Evolutionary conservation across 805 yeast species (phyloP).

Genomic region (Pichia gijzeniarum): DNA sequence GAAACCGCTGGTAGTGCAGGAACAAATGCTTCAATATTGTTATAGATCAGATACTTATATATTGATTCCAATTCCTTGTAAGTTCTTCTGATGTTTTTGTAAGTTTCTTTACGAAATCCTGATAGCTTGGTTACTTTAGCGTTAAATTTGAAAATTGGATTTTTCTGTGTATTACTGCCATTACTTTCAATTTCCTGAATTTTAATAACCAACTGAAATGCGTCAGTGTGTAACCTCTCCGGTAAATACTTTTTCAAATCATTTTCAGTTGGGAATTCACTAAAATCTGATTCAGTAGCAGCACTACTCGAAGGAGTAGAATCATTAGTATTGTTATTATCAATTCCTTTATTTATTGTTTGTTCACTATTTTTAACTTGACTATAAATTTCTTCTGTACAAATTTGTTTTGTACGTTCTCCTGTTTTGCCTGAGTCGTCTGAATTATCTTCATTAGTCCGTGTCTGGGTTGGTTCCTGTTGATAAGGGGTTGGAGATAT

Average conservation of each 20-base stretch:
- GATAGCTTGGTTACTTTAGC: constrained; percentile 55
- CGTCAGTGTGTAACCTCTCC: constrained; percentile 38
- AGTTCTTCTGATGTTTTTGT: constrained; percentile 74
- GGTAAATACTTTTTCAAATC: constrained; percentile 44
- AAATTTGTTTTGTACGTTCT: too few species aligned
- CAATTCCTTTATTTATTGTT: background rate
- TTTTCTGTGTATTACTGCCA: constrained; percentile 51
- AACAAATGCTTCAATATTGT: constrained; percentile 87
- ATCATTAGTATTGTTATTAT: constrained; percentile 1
- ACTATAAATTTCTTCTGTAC: constrained; percentile 1
- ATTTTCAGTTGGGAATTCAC: constrained; percentile 29
- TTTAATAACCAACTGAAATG: constrained; percentile 42
- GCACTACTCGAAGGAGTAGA: constrained; percentile 8
- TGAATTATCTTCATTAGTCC: constrained; percentile 57
- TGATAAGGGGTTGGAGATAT: constrained; percentile 34
- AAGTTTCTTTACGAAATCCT: constrained; percentile 61
- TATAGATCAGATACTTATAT: constrained; percentile 68
- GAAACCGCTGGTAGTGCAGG: constrained; percentile 77
- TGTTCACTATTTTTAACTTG: background rate
- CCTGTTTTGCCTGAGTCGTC: too few species aligned
- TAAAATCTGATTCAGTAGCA: constrained; percentile 15
- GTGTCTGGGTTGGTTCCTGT: constrained; percentile 63
- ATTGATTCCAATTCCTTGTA: constrained; percentile 70
- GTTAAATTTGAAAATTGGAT: constrained; percentile 75
- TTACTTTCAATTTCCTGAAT: constrained; percentile 67